These are phyloP conservation scores for Cryphonectria nitschkei DNA, from an alignment of 2,329 filamentous ascomycete genomes.

Conservation along the genomic window DNA sequence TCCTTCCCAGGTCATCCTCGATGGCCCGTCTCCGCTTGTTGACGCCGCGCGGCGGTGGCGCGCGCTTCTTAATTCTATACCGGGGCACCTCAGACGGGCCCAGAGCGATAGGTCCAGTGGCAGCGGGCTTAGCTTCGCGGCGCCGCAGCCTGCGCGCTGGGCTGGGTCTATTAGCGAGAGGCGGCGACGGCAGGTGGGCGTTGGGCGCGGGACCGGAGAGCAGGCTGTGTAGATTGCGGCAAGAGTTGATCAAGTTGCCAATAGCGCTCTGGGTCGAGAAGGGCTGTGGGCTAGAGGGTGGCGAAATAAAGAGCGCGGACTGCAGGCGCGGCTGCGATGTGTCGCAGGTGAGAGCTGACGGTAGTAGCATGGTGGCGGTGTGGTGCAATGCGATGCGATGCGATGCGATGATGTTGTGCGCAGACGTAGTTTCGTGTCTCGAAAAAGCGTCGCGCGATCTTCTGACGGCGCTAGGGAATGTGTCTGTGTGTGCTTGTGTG, in stretches of 20 bases:
- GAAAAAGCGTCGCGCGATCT: background rate
- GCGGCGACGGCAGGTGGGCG: constrained; percentile 56
- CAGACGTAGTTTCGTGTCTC: background rate
- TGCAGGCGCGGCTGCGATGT: constrained; percentile 54
- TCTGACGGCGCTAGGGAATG: background rate
- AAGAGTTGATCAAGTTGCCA: constrained; percentile 61
- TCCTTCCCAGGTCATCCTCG: constrained; percentile 52
- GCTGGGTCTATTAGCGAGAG: constrained; percentile 53
- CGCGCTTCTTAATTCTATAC: constrained; percentile 54
- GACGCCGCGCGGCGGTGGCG: constrained; percentile 45
- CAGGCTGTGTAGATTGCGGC: constrained; percentile 64
- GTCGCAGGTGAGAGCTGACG: constrained; percentile 63
- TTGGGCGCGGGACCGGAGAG: constrained; percentile 45
- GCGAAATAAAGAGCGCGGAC: constrained; percentile 58
- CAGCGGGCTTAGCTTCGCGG: constrained; percentile 40
- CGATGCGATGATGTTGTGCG: background rate
- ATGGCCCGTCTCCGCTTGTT: constrained; percentile 58
- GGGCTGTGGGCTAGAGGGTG: constrained; percentile 59
- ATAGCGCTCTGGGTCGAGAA: constrained; percentile 51
- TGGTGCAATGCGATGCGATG: constrained; percentile 5
- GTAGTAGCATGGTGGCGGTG: constrained; percentile 55
- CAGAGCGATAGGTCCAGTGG: constrained; percentile 27
- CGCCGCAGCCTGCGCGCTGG: constrained; percentile 57
- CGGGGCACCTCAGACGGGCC: constrained; percentile 35
- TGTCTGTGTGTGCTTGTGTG: background rate